phyloP scores from a whole-genome alignment of 306 rosid genomes.

The Cicer judaicum region DNA sequence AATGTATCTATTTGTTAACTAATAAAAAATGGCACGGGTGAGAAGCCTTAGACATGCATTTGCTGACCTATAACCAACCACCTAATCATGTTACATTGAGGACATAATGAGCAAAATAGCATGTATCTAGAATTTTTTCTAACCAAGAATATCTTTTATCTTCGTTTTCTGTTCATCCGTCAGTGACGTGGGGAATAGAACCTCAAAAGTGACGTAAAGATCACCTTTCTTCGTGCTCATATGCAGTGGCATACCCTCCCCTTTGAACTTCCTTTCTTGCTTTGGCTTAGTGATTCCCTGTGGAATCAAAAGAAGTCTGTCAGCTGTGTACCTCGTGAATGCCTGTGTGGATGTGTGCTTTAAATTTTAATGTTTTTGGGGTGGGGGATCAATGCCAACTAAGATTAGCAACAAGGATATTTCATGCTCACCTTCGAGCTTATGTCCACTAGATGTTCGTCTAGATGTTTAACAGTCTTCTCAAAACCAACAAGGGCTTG shows the following conservation, averaged over 20 bases:
- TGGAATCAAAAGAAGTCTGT: conserved; percentile 39
- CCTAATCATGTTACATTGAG: conserved; percentile 44
- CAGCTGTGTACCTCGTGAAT: conserved; percentile 8
- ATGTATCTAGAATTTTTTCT: conserved; percentile 46
- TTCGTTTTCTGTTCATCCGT: conserved; percentile 81
- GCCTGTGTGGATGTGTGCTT: not conserved
- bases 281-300: conserved; percentile 93
- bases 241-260: conserved; percentile 96
- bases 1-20: conserved; percentile 39
- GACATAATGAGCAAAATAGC: conserved; percentile 30
- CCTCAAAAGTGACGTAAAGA: conserved; percentile 82
- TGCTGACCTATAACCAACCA: conserved; percentile 19
- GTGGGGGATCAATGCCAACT: conserved; percentile 2
- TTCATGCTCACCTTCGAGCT: conserved; percentile 73
- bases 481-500: conserved; percentile 97
- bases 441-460: conserved; percentile 86
- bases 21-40: conserved; percentile 45
- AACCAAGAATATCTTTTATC: conserved; percentile 77
- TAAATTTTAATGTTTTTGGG: not conserved
- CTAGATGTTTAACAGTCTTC: conserved; percentile 85
- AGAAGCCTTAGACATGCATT: conserved; percentile 36
- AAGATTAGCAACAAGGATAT: conserved; percentile 25
- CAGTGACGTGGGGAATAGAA: conserved; percentile 80
- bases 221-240: conserved; percentile 89
- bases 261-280: conserved; percentile 89